Evolutionary conservation across 208 protist genomes (phyloP).

Genomic region (Herpetomonas samuelpessoai): DNA sequence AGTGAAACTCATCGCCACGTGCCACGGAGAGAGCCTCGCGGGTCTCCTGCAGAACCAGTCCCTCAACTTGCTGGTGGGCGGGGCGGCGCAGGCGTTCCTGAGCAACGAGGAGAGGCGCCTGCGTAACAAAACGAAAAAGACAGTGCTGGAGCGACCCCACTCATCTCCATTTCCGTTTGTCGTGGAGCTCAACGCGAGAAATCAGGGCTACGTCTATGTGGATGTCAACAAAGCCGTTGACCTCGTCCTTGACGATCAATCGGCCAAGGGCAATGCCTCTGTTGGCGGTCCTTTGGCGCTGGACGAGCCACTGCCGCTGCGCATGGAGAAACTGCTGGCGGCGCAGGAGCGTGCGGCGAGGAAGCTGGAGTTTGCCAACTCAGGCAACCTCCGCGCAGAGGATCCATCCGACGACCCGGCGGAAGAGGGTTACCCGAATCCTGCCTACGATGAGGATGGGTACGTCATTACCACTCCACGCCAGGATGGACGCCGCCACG

Average conservation of each 20-base stretch:
- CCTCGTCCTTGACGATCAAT: conserved; percentile 72
- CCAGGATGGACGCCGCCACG: background rate
- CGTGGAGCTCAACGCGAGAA: conserved; percentile 66
- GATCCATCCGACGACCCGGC: background rate
- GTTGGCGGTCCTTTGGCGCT: conserved; percentile 45
- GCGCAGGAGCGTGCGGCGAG: conserved; percentile 10
- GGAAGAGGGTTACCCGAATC: background rate
- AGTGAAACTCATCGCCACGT: conserved; percentile 86
- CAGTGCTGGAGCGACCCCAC: conserved; percentile 76
- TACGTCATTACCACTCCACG: conserved; percentile 7
- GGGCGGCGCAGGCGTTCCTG: conserved; percentile 86
- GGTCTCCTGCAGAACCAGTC: conserved; percentile 84
- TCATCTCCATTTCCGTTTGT: conserved; percentile 78
- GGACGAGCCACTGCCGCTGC: conserved; percentile 29
- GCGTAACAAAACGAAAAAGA: conserved; percentile 83
- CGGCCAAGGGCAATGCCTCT: conserved; percentile 33
- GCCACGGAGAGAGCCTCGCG: conserved; percentile 80
- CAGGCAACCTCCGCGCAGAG: background rate
- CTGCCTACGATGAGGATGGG: conserved; percentile 16
- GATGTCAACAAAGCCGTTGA: conserved; percentile 87
- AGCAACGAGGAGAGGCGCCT: conserved; percentile 80
- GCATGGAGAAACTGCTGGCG: conserved; percentile 21
- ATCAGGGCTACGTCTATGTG: conserved; percentile 60
- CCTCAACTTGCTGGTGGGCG: conserved; percentile 87
- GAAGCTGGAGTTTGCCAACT: background rate